Percentiles rank a stretch among this genome's conserved stretches.
These are phyloP conservation scores for Cylindrotheca closterium DNA, from an alignment of 108 stramenopile genomes.

Conservation along the genomic window DNA sequence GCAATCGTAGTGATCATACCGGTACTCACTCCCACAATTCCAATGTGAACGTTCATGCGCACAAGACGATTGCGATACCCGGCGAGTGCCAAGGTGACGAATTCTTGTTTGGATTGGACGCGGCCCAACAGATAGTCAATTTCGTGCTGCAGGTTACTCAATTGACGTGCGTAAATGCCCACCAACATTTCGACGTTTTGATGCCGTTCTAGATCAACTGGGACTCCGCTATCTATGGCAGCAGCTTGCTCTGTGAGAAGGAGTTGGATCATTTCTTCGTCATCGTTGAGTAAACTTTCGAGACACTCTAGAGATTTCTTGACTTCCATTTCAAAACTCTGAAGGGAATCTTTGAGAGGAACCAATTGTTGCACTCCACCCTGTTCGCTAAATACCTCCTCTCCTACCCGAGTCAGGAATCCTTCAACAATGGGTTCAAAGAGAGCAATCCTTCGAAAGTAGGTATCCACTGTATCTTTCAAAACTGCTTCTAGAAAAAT, in stretches of 20 bases:
- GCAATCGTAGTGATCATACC: conserved; percentile 71
- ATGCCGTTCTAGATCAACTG: conserved; percentile 58
- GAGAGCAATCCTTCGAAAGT: conserved; percentile 64
- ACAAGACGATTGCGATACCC: conserved; percentile 86
- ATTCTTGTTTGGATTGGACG: conserved; percentile 88
- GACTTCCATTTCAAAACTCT: conserved; percentile 82
- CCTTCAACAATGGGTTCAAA: conserved; percentile 87
- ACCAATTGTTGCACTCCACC: conserved; percentile 71
- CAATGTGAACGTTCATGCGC: conserved; percentile 81
- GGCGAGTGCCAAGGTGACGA: conserved; percentile 72
- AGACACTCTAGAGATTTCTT: conserved; percentile 69
- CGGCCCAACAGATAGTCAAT: conserved; percentile 63
- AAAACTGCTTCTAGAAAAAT: conserved; percentile 82
- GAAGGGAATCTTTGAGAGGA: conserved; percentile 80
- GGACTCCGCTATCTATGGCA: conserved; percentile 34
- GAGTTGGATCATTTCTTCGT: conserved; percentile 81
- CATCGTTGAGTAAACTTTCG: conserved; percentile 65
- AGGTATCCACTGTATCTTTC: conserved; percentile 73
- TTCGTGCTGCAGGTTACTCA: conserved; percentile 64
- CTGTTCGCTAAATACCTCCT: conserved; percentile 68
- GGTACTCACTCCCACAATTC: conserved; percentile 58
- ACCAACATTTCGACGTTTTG: conserved; percentile 77
- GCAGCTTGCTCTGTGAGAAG: conserved; percentile 77
- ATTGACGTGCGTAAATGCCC: conserved; percentile 81
- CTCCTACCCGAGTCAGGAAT: conserved; percentile 55